Conservation (phyloP, 2,329 filamentous ascomycete species). For the Ceratocystiopsis sp. region DNA sequence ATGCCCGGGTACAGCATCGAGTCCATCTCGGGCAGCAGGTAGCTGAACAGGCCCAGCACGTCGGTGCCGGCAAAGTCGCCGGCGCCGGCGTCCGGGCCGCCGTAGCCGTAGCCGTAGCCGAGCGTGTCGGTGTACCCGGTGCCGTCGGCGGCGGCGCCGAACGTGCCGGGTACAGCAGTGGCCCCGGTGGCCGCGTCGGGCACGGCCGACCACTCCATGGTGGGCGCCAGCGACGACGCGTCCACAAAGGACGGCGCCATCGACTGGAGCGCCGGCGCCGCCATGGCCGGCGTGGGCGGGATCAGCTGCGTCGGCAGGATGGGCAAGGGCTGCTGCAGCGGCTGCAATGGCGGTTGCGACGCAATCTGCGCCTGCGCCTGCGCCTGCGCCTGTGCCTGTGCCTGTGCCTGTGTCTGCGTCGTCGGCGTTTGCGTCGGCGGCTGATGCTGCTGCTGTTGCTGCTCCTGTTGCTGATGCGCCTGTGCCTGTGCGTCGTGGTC, state of each 20-base stretch:
- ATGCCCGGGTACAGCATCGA: neutral
- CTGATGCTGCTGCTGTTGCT: neutral
- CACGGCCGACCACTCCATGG: neutral
- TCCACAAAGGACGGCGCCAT: neutral
- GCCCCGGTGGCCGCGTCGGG: neutral
- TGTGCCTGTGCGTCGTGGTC: neutral
- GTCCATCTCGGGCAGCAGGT: constrained; percentile 7
- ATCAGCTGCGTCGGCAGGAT: neutral
- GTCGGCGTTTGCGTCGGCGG: neutral
- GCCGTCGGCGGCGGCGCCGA: too few species aligned
- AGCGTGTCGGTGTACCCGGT: neutral
- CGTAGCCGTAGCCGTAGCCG: neutral
- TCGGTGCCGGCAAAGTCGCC: constrained; percentile 6
- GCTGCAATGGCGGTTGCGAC: too few species aligned
- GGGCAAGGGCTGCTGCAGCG: neutral
- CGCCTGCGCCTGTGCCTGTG: neutral
- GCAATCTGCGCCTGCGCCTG: neutral
- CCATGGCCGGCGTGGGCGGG: neutral
- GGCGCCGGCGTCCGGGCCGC: neutral
- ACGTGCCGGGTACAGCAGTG: too few species aligned
- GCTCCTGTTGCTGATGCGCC: too few species aligned
- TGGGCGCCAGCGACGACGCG: neutral
- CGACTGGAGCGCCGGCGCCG: too few species aligned
- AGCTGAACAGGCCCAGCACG: constrained; percentile 8
- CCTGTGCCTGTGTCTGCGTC: too few species aligned